phyloP scores from a whole-genome alignment of 495 filamentous ascomycete species.

The Podospora tetraspora region DNA sequence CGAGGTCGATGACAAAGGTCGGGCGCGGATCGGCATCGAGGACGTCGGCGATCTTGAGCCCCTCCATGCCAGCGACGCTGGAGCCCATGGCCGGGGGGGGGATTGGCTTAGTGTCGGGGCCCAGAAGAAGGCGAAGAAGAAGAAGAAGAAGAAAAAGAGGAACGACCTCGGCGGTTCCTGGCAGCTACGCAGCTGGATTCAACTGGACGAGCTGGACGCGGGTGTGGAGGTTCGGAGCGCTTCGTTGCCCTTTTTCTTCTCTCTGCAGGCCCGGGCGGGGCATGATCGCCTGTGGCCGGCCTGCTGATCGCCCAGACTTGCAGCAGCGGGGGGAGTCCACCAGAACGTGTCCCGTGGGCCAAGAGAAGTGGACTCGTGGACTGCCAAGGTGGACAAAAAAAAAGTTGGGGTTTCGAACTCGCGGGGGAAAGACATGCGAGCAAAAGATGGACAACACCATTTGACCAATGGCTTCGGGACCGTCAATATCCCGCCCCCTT shows the following conservation, averaged over 20 bases:
- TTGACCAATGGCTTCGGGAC: background rate
- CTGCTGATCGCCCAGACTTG: background rate
- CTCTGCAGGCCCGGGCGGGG: background rate
- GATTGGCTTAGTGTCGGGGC: too few relatives aligned
- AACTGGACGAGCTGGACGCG: background rate
- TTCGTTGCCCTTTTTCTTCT: background rate
- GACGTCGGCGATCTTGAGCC: slow-evolving; percentile 45
- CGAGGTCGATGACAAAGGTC: slow-evolving; percentile 57
- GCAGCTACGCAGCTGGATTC: too few relatives aligned
- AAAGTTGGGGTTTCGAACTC: background rate
- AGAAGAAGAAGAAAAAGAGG: too few relatives aligned
- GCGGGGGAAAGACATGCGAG: background rate
- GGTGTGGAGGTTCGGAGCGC: background rate
- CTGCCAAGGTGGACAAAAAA: background rate
- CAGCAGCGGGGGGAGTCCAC: background rate
- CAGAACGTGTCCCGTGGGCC: background rate
- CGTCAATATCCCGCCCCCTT: background rate
- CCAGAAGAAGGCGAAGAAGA: too few relatives aligned
- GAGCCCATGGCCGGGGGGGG: background rate
- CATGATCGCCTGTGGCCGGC: background rate
- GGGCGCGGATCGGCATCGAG: slow-evolving; percentile 58
- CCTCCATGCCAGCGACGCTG: slow-evolving; percentile 4
- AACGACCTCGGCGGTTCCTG: too few relatives aligned
- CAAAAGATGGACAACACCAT: background rate
- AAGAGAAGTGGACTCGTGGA: background rate